Conservation (phyloP, 2,329 filamentous ascomycete species). For the Ophiostoma ips region DNA sequence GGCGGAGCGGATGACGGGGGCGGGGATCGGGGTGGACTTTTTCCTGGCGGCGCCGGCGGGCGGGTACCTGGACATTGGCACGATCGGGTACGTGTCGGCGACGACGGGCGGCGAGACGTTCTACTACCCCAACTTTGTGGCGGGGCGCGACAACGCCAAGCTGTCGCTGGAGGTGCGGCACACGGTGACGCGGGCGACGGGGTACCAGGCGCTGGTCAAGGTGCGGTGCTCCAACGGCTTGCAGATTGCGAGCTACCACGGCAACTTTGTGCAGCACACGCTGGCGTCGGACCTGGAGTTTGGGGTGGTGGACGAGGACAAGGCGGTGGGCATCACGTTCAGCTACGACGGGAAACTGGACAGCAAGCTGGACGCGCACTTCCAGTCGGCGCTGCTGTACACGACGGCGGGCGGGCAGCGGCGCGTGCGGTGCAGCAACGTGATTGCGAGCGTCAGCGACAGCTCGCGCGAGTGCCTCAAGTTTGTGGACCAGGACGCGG, state of each 20-base stretch:
- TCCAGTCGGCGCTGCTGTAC: constrained; percentile 89
- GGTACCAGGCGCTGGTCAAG: constrained; percentile 95
- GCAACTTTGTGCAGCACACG: constrained; percentile 90
- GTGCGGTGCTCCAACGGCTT: constrained; percentile 94
- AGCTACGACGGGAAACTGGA: constrained; percentile 97
- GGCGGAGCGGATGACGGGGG: constrained; percentile 74
- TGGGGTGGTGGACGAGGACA: constrained; percentile 83
- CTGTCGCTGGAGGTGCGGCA: constrained; percentile 76
- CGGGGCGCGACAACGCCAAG: constrained; percentile 71
- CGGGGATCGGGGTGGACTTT: constrained; percentile 81
- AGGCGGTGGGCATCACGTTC: constrained; percentile 82
- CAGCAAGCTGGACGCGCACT: constrained; percentile 88
- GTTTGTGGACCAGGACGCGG: constrained; percentile 90
- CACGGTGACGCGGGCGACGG: constrained; percentile 75
- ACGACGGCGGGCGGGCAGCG: constrained; percentile 83
- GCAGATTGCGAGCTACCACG: constrained; percentile 86
- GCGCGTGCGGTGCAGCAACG: constrained; percentile 81
- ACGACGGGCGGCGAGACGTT: constrained; percentile 91
- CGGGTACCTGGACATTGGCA: constrained; percentile 84
- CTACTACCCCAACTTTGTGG: constrained; percentile 93
- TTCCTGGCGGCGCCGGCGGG: constrained; percentile 86
- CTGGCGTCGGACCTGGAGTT: constrained; percentile 93
- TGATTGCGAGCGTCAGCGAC: constrained; percentile 85
- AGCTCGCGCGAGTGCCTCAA: constrained; percentile 74
- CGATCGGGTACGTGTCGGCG: constrained; percentile 77